Conservation (phyloP, 192 early-diverging fungal species). For the Entomortierella parvispora region DNA sequence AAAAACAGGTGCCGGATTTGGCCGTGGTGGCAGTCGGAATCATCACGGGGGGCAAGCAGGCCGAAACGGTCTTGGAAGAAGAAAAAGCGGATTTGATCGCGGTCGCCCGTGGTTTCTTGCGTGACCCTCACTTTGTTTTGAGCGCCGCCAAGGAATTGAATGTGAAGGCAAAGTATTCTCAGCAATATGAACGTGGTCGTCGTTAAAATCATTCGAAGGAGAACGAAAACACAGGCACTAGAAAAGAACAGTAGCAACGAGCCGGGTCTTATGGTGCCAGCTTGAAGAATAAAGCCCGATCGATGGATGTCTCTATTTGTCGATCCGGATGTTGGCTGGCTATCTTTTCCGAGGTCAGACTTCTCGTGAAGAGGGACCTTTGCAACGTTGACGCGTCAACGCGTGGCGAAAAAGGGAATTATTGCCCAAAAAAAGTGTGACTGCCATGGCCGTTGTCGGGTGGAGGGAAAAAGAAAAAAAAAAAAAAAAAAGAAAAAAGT, state of each 20-base stretch:
- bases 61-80: constrained; percentile 71
- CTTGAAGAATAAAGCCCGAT: too few species aligned
- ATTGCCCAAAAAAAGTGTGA: too few species aligned
- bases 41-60: constrained; percentile 75
- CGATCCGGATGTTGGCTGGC: constrained; percentile 70
- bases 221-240: too few species aligned
- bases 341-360: constrained; percentile 88
- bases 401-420: too few species aligned
- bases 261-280: too few species aligned
- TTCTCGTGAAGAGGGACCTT: too few species aligned
- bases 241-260: too few species aligned
- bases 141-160: constrained; percentile 72
- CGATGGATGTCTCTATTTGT: too few species aligned
- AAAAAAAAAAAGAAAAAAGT: constrained; percentile 8
- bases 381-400: too few species aligned
- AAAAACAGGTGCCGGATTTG: constrained; percentile 64
- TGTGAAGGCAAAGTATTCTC: constrained; percentile 67
- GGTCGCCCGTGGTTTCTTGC: constrained; percentile 76
- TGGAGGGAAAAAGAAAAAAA: background rate
- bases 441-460: too few species aligned
- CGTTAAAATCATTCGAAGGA: background rate
- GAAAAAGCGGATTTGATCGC: constrained; percentile 80
- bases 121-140: constrained; percentile 73
- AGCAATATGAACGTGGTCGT: constrained; percentile 63
- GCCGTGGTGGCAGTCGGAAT: constrained; percentile 73